Evolutionary conservation across 306 rosid species (phyloP), one percentile per base, ranked within the genome.

Genomic region (Urtica urens): DNA sequence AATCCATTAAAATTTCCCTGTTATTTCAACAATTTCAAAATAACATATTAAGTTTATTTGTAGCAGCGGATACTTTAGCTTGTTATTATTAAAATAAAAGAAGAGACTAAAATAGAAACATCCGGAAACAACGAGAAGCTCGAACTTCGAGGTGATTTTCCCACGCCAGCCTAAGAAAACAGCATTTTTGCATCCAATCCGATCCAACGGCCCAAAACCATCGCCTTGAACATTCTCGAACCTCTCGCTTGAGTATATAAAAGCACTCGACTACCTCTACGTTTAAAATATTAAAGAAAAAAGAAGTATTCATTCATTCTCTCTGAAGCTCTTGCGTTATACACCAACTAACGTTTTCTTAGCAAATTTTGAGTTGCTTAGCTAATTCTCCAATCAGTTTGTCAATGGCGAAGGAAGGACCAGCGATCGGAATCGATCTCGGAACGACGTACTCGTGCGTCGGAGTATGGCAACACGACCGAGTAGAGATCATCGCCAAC

Each of bases 371-470:
- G 8, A 23, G 23, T 1, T 41, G 24, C 18, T 19, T 38, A 38
- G 16, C 18, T 10, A 34, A 7, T 10, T 0, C 43, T 41, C 23
- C n/a, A 7, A 45, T 23, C 49, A 6, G 26, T 27, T 24, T 15
- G 6, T 28, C 15, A 15, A 81, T 81, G 92, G 73, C 86, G 1
- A 76, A 52, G 1, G 82, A 81, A 1, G 79, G 85, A 0, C 84
- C 79, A 2, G 90, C 84, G 0, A 77, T 80, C 24, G 81, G 90
- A 14, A 81, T 77, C 22, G 84, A 81, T 60, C 85, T 81, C 3
- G 78, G 79, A 8, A 80, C 81, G 0, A 77, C 81, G 0, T 73
- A 81, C 73, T 81, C 92, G 3, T 77, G 85, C 48, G 92, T 81
- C 6, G 92, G 82, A 13, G 82, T 74, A 0, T 81, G 85, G 92